Evolutionary conservation across 352 stramenopile species (phyloP), one percentile per base, ranked within the genome.

Genomic region (Pythium dissotocum): DNA sequence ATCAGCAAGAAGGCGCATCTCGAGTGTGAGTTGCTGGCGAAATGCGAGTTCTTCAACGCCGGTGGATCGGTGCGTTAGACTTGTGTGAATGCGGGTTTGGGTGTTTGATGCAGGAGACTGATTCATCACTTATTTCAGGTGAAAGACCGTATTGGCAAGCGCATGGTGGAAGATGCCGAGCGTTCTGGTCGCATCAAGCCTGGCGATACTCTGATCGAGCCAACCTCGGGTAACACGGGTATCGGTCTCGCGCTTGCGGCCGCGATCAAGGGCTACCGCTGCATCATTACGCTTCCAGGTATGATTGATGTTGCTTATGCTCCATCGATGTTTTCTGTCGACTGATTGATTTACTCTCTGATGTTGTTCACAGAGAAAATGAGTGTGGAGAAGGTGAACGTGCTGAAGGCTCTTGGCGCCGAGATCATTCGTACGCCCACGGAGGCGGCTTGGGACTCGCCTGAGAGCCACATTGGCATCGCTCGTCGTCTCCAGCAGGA

Each of bases 21-120:
- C 16, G 80, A 97, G 67, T 97, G 90, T 74, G 93, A 98, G 32
- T 63, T 99, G 30, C 81, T 97, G 35, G 95, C 85, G 54, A 99
- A 99, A 76, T 98, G 93, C 77, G 96, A 99, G 79, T 98, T 97
- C 73, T 98, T 98, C 74, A 99, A 99, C 72, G 88, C 93, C 16
- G 91, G 93, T 36, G 90, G 90, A 18, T 97, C 87, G 48, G 89
- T 82, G 52, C 44, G 70, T 54, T 49, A 32, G 32, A 3, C 30
- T 54, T 24, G 21, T 30, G 14, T 35, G 35, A 38, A 18, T 51
- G 28, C n/a, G 10, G 40, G 6, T 46, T 46, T 38, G 16, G 12
- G 38, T 14, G 42, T 14, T 52, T n/a, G 5, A 35, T 32, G 21
- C 30, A 36, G 30, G 30, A 16, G 18, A 44, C 42, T 65, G 14